Base-by-base conservation (phyloP, 2,329 filamentous ascomycete genomes). In the Lachnellula arida region DNA sequence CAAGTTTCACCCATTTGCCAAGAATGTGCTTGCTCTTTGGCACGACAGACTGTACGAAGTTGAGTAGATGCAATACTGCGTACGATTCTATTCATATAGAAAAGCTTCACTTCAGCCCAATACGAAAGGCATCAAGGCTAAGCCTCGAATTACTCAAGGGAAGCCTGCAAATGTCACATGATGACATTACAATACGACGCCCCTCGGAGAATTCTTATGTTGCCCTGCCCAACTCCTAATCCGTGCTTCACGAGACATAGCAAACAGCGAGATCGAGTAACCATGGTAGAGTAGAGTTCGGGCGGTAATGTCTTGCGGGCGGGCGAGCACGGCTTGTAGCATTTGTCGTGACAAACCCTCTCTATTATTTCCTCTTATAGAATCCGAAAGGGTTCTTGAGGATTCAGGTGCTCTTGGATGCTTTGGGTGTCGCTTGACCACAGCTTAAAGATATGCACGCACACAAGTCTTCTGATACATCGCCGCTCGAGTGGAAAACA, bases 391-490 rank as follows among this genome's bases (percentile, higher is more conserved):
- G 28, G 19, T 19, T 19, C 19, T 32, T 32, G 28, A 32, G 28
- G 28, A 32, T 32, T 32, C 28, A 2, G 28, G 28, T 4, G 9
- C 9, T 32, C 28, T 32, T 32, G 9, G 3, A 32, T 32, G 9
- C 9, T 11, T 9, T 32, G 9, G 28, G 46, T 46, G 42, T 54
- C 51, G 48, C 17, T 57, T 57, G 55, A 54, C 47, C 40, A 39
- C 12, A 40, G 46, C 34, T 28, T 28, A 53, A 53, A 58, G 53
- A 55, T 53, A 55, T 12, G 28, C 28, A 32, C 28, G 19, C 22
- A 22, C 8, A 0, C 15, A 17, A 22, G 53, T 55, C 56, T 49
- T 35, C 56, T 58, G 56, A 58, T 55, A 47, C 14, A 54, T 47
- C 15, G 23, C 51, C 25, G n/a, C n/a, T 44, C 28, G 28, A 32